Base-by-base conservation (phyloP, 345 rosid species). In the Zanthoxylum bungeanum region DNA sequence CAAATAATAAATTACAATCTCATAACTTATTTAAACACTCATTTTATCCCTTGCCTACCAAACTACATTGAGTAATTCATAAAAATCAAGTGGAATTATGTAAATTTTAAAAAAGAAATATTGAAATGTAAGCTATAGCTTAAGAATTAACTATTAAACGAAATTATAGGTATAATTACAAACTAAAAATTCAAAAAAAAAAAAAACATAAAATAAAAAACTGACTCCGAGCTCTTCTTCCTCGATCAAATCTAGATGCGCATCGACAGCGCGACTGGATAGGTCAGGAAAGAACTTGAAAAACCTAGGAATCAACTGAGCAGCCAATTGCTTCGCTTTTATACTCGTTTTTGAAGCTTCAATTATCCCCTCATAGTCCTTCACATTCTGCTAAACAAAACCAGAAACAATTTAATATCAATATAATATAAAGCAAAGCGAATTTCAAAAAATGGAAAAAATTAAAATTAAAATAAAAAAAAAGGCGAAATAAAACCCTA, bases 271-370 rank as follows among this genome's bases (percentile, higher is more conserved):
- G 11, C 80, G 85, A 46, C 69, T 77, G 36, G 88, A 80, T 25
- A 93, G 88, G 78, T 80, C 79, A 31, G 99, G 99, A 80, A 96
- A 96, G 86, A 87, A 96, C 86, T 91, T 93, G 84, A 93, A 93
- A 87, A 89, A 96, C 69, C 99, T 88, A 17, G 99, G 99, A 71
- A 96, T 96, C 19, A 96, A 88, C 92, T 93, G 99, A 19, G 98
- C 97, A 1, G 97, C 97, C 82, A 96, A 85, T 70, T 96, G 99
- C 78, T 90, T 96, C 0, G 97, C 86, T 87, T 93, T 96, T 55
- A 84, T 70, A 63, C 91, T 96, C 57, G 91, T 86, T 64, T 89
- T 91, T 0, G 98, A 75, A 11, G 89, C 86, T 66, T 88, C 87
- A 2, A 96, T 86, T 64, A 93, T 96, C 46, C 98, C 99, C 74